Conservation (phyloP, 805 yeast genomes). For the Kazachstania martiniae region DNA sequence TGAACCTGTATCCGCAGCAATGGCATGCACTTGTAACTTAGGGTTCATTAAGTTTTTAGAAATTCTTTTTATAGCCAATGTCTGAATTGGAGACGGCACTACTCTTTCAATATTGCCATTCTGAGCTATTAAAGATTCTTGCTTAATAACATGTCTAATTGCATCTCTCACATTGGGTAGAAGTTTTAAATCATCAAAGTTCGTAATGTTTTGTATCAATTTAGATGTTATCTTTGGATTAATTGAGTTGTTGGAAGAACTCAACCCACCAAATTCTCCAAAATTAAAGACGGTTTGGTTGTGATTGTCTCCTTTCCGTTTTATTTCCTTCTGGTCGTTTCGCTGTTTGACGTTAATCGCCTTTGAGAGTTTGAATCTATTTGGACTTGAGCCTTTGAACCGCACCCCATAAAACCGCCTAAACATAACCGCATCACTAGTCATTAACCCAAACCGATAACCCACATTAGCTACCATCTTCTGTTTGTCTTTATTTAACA, state of each 20-base stretch:
- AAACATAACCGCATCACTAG: too few relatives aligned
- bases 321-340: neutral
- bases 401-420: too few relatives aligned
- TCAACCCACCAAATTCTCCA: constrained; percentile 41
- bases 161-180: constrained; percentile 57
- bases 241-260: constrained; percentile 29
- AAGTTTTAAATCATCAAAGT: constrained; percentile 58
- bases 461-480: too few relatives aligned
- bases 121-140: constrained; percentile 31
- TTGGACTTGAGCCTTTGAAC: neutral
- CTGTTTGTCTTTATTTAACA: too few relatives aligned
- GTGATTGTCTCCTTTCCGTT: too few relatives aligned
- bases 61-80: constrained; percentile 46
- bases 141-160: constrained; percentile 42
- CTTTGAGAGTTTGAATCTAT: neutral
- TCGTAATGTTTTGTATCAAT: constrained; percentile 40
- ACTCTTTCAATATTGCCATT: constrained; percentile 19
- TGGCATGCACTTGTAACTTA: constrained; percentile 49
- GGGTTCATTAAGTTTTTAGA: constrained; percentile 26
- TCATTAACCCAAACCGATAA: too few relatives aligned
- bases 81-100: constrained; percentile 81
- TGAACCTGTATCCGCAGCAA: constrained; percentile 96
- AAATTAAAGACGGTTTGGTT: constrained; percentile 23
- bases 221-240: constrained; percentile 27
- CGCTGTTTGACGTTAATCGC: neutral